Evolutionary conservation across 1,284 basidiomycete genomes (phyloP), one percentile per base, ranked within the genome.

Genomic region (Mycena citricolor): DNA sequence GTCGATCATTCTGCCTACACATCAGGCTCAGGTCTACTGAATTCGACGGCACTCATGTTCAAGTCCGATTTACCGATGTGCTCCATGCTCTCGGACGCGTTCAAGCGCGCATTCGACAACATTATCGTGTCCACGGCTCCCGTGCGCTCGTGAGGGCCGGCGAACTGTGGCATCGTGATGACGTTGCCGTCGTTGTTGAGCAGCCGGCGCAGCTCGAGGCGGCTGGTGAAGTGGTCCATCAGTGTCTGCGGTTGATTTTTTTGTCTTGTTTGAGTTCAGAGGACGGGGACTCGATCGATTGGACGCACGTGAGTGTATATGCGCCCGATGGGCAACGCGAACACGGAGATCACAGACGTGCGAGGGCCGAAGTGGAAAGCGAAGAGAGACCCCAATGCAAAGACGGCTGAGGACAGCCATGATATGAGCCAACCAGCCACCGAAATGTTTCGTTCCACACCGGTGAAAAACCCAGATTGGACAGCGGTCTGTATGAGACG

Each of bases 251-350:
- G 26, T 11, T n/a, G 21, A 10, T 7, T 26, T 6, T 11, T 10
- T 12, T 22, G 8, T 20, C 7, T 6, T n/a, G 26, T n/a, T 13
- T 7, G n/a, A n/a, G 13, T 12, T n/a, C 21, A 19, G n/a, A 13
- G 29, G 8, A 14, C 20, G 31, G 32, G 11, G n/a, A n/a, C n/a
- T n/a, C n/a, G n/a, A n/a, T n/a, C n/a, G n/a, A 29, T 12, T 12
- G 10, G 25, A 29, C 38, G 5, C 24, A 42, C 44, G 24, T 47
- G 45, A 2, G 45, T 47, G 29, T 47, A 47, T 8, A 47, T 47
- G n/a, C 45, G 45, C 5, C 39, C 39, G 12, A 47, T 42, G 28
- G 45, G 45, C 17, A 47, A 30, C 17, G 45, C 39, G 16, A 47
- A 47, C 5, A 47, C 16, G 5, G 26, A 28, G 21, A 47, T 10